Evolutionary conservation across 352 stramenopile genomes (phyloP).

Genomic region (Globisporangium nagaii): DNA sequence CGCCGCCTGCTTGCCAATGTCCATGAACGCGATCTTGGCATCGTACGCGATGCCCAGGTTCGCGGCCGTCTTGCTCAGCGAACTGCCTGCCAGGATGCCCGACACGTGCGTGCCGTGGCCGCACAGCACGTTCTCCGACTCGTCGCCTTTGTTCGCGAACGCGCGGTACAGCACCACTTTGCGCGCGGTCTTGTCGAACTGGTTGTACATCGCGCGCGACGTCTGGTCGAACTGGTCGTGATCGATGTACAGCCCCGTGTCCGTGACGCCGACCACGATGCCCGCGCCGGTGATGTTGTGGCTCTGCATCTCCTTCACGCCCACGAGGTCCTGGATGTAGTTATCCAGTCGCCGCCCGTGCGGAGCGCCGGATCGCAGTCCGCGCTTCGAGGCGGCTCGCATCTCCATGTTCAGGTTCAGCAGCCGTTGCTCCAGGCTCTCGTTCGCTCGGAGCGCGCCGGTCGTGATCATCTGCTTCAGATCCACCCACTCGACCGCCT

Average conservation of each 20-base stretch:
- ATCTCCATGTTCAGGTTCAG: constrained; percentile 1
- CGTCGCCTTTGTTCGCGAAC: constrained; percentile 66
- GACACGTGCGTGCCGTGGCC: constrained; percentile 88
- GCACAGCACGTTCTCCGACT: constrained; percentile 52
- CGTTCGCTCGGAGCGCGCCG: constrained; percentile 20
- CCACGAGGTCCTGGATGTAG: constrained; percentile 52
- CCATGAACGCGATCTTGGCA: constrained; percentile 85
- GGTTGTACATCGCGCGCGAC: constrained; percentile 49
- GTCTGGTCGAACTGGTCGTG: constrained; percentile 77
- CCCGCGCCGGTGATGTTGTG: constrained; percentile 60
- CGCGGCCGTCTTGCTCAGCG: constrained; percentile 22
- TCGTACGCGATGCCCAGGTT: constrained; percentile 72
- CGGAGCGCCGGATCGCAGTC: no score
- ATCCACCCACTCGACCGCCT: constrained; percentile 73
- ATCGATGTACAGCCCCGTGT: constrained; percentile 72
- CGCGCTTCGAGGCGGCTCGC: no score
- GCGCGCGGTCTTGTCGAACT: constrained; percentile 40
- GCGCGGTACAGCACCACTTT: constrained; percentile 84
- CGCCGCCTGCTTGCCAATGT: constrained; percentile 63
- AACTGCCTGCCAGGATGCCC: constrained; percentile 70
- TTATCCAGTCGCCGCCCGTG: constrained; percentile 36
- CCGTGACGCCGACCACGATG: constrained; percentile 68
- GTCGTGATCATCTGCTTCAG: constrained; percentile 38
- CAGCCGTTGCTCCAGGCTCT: constrained; percentile 39
- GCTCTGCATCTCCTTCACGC: constrained; percentile 41